These are phyloP conservation scores for Daldinia childiae DNA, from an alignment of 495 filamentous ascomycete genomes.

Conservation along the genomic window DNA sequence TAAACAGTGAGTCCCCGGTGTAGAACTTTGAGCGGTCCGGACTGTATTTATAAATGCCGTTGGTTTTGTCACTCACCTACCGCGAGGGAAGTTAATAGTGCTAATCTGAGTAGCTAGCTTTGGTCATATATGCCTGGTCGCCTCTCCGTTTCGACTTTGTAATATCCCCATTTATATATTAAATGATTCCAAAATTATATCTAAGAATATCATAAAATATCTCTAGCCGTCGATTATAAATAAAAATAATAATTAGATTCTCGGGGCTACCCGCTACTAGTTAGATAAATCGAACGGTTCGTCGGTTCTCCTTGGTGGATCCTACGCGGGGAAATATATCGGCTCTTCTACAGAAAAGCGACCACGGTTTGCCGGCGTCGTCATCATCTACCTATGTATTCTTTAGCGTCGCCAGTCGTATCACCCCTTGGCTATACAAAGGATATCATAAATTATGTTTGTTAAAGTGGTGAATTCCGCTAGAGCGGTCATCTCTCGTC, in stretches of 20 bases:
- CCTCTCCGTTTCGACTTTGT: not conserved
- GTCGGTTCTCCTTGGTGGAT: slow-evolving; percentile 18
- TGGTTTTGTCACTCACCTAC: not conserved
- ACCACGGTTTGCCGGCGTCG: slow-evolving; percentile 20
- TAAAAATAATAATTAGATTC: not conserved
- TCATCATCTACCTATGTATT: slow-evolving; percentile 3
- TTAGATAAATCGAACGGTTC: slow-evolving; percentile 30
- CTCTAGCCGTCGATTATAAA: not conserved
- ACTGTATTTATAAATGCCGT: too few relatives aligned
- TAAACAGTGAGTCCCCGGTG: not conserved
- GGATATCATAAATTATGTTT: not conserved
- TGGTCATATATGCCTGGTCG: not conserved
- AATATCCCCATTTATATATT: not conserved
- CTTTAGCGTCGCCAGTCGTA: not conserved
- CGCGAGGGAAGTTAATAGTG: not conserved
- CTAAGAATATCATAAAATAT: not conserved
- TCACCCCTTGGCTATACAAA: not conserved
- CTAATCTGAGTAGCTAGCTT: not conserved
- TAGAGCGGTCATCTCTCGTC: slow-evolving; percentile 30
- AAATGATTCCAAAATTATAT: too few relatives aligned
- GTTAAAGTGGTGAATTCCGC: slow-evolving; percentile 36
- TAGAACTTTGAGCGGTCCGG: too few relatives aligned
- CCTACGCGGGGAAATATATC: slow-evolving; percentile 43
- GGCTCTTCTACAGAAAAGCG: slow-evolving; percentile 34
- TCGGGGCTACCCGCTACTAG: slow-evolving; percentile 15